Conservation (phyloP, 352 stramenopile genomes). For the Pythium scleroteichum region DNA sequence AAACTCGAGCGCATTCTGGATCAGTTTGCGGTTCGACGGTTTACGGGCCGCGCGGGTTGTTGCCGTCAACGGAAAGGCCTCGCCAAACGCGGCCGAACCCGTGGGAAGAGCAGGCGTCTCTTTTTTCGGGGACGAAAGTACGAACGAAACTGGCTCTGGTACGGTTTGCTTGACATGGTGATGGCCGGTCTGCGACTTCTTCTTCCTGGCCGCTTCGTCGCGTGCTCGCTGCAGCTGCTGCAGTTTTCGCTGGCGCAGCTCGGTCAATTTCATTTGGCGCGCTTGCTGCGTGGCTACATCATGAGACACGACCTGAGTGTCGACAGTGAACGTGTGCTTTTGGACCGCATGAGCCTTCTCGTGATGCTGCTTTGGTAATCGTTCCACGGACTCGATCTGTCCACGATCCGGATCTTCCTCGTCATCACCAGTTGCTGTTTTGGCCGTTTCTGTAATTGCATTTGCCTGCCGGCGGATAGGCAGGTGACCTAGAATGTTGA, state of each 20-base stretch:
- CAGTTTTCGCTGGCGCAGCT: conserved; percentile 64
- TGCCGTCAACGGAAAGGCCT: conserved; percentile 9
- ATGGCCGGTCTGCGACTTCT: conserved; percentile 24
- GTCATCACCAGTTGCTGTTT: neutral
- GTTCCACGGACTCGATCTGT: too few species aligned
- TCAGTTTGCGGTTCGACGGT: conserved; percentile 65
- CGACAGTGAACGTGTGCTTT: conserved; percentile 7
- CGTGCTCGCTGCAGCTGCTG: conserved; percentile 56
- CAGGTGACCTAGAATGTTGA: conserved; percentile 37
- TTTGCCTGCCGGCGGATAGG: conserved; percentile 31
- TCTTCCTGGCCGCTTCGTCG: conserved; percentile 35
- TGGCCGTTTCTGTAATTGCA: neutral
- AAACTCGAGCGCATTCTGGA: conserved; percentile 83
- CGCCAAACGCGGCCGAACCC: neutral
- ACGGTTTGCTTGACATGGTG: neutral
- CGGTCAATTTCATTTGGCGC: conserved; percentile 38
- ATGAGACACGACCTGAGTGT: conserved; percentile 5
- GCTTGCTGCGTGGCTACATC: conserved; percentile 12
- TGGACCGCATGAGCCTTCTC: neutral
- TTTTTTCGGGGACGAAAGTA: too few species aligned
- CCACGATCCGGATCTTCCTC: too few species aligned
- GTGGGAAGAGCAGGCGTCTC: neutral
- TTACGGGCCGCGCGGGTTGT: conserved; percentile 25
- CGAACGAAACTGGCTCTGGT: conserved; percentile 1
- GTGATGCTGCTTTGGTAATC: too few species aligned